These are phyloP conservation scores for Plasmodium berghei DNA, from an alignment of 169 alveolate genomes.

Conservation along the genomic window DNA sequence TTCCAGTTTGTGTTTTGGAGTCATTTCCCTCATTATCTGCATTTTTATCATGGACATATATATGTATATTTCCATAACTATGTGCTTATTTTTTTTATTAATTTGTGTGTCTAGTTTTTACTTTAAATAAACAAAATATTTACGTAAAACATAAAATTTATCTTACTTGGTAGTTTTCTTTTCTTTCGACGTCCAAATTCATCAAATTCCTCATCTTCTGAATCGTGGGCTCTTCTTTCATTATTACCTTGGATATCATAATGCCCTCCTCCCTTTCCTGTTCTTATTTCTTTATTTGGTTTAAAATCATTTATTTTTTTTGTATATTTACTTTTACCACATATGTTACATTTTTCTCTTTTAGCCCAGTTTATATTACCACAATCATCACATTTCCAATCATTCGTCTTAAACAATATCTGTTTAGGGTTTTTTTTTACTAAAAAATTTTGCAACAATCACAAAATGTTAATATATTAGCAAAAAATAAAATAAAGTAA, in stretches of 20 bases:
- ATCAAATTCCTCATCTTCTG: slow-evolving; percentile 87
- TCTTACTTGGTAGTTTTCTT: slow-evolving; percentile 51
- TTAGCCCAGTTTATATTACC: slow-evolving; percentile 91
- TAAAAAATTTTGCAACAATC: not conserved
- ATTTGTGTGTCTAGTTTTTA: no score
- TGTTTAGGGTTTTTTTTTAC: slow-evolving; percentile 35
- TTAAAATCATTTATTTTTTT: slow-evolving; percentile 29
- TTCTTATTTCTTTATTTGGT: slow-evolving; percentile 77
- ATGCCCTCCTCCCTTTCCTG: slow-evolving; percentile 90
- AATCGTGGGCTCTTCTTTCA: slow-evolving; percentile 84
- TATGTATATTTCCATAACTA: not conserved
- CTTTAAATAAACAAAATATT: no score
- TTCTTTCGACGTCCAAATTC: slow-evolving; percentile 87
- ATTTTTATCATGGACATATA: slow-evolving; percentile 1
- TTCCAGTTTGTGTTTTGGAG: not conserved
- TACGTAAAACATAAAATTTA: no score
- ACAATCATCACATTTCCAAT: slow-evolving; percentile 89
- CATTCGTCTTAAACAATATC: slow-evolving; percentile 79
- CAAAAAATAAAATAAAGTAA: not conserved
- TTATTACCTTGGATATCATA: slow-evolving; percentile 84
- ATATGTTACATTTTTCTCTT: slow-evolving; percentile 87
- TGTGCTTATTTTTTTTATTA: no score
- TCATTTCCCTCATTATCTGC: slow-evolving; percentile 28
- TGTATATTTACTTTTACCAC: slow-evolving; percentile 77
- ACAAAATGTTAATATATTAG: not conserved